phyloP scores from a whole-genome alignment of 305 asterid species.

The Fraxinus platypoda region DNA sequence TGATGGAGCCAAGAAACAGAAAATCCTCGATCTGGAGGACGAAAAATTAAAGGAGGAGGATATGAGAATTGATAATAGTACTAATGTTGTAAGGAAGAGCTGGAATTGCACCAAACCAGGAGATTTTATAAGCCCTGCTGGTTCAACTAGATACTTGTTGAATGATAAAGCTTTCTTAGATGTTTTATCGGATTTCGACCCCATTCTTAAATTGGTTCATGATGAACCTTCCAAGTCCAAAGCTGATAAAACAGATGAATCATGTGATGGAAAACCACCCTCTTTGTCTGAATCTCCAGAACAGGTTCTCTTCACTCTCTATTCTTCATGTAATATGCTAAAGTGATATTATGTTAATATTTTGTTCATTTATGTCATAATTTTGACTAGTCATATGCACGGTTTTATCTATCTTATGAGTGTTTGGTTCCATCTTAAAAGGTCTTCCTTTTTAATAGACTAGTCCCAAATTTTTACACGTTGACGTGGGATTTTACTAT shows the following conservation, averaged over 20 bases:
- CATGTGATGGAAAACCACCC: conserved; percentile 19
- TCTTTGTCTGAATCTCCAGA: conserved; percentile 27
- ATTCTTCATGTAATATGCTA: background rate
- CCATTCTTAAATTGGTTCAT: conserved; percentile 25
- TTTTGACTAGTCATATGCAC: background rate
- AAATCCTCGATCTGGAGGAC: conserved; percentile 10
- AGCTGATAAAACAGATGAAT: conserved; percentile 27
- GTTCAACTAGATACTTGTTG: conserved; percentile 65
- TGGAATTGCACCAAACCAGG: conserved; percentile 64
- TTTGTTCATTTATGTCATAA: background rate
- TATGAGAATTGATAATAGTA: background rate
- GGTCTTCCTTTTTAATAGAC: background rate
- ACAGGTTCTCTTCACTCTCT: conserved; percentile 41
- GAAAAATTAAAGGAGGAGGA: background rate
- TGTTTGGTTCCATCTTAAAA: background rate
- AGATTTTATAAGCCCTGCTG: conserved; percentile 67
- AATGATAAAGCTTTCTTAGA: conserved; percentile 43
- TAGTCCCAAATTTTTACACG: background rate
- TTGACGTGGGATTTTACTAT: background rate
- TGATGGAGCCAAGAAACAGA: conserved; percentile 16
- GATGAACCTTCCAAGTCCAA: conserved; percentile 22
- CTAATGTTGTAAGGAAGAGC: conserved; percentile 28
- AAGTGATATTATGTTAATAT: background rate
- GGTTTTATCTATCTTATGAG: background rate
- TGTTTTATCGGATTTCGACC: conserved; percentile 41